Evolutionary conservation across 768 basidiomycete species (phyloP).

Genomic region (Xanthoconium purpureum): DNA sequence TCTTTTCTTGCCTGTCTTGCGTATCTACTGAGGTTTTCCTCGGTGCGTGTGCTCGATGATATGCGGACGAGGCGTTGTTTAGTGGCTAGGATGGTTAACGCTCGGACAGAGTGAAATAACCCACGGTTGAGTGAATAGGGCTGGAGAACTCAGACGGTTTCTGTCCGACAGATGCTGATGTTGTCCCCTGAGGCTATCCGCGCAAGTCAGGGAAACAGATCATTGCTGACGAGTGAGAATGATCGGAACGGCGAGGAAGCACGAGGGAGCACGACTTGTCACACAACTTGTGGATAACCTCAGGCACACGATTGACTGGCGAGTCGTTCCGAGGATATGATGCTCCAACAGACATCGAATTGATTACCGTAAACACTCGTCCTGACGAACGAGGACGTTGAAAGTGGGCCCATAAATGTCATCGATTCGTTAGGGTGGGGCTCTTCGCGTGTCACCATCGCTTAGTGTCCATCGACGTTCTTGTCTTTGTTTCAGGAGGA

Average conservation of each 20-base stretch:
- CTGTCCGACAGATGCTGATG: not conserved
- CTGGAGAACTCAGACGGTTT: not conserved
- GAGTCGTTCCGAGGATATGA: slow-evolving; percentile 1
- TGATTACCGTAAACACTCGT: not conserved
- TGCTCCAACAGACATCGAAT: not conserved
- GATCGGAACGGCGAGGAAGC: not conserved
- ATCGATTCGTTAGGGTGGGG: not conserved
- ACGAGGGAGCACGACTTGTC: not conserved
- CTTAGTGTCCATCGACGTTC: not conserved
- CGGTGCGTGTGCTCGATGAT: not conserved
- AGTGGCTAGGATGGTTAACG: not conserved
- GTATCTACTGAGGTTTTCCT: not conserved
- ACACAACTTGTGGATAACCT: not conserved
- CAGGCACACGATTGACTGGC: not conserved
- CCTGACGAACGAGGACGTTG: not conserved
- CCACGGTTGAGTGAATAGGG: not conserved
- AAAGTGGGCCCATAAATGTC: not conserved
- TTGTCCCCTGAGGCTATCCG: not conserved
- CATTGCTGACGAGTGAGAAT: slow-evolving; percentile 2
- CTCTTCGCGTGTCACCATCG: not conserved
- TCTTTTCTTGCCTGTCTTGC: not conserved
- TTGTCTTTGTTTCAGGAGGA: not conserved
- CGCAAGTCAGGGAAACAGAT: not conserved
- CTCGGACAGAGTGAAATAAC: not conserved
- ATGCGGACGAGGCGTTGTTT: not conserved